Evolutionary conservation across 2,329 filamentous ascomycete species (phyloP).

Genomic region (Pseudogymnoascus sp.): DNA sequence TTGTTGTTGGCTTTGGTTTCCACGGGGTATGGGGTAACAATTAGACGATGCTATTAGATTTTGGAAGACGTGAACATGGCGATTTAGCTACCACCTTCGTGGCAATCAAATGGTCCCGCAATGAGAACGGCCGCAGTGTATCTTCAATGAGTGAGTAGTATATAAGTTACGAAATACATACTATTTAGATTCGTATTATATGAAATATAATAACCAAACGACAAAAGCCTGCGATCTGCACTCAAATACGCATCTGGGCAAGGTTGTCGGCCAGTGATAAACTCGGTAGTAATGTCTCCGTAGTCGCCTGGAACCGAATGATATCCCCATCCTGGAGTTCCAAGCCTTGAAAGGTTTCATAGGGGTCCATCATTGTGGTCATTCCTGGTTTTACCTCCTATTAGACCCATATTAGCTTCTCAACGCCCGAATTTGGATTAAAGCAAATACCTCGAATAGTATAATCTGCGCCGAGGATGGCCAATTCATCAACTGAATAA

Average conservation of each 20-base stretch:
- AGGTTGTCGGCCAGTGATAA: neutral
- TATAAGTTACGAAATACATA: neutral
- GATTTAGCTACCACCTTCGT: neutral
- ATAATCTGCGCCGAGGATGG: slow-evolving; percentile 52
- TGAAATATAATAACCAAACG: neutral
- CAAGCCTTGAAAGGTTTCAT: slow-evolving; percentile 78
- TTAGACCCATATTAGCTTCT: slow-evolving; percentile 16
- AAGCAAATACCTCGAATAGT: slow-evolving; percentile 61
- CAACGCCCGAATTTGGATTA: neutral
- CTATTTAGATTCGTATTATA: neutral
- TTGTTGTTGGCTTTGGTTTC: neutral
- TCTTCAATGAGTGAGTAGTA: neutral
- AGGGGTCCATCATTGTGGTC: slow-evolving; percentile 90
- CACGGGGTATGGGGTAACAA: neutral
- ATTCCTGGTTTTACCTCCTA: slow-evolving; percentile 94
- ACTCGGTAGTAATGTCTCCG: slow-evolving; percentile 11
- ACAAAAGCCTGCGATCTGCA: neutral
- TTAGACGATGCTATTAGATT: neutral
- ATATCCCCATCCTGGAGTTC: slow-evolving; percentile 97
- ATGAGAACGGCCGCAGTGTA: neutral
- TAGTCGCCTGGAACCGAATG: slow-evolving; percentile 75
- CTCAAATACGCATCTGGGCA: neutral
- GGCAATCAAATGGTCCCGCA: neutral
- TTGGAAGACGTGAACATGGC: neutral
- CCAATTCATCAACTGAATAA: slow-evolving; percentile 81